phyloP scores from a whole-genome alignment of 139 green algal genomes.

The Chlorokybus atmophyticus region DNA sequence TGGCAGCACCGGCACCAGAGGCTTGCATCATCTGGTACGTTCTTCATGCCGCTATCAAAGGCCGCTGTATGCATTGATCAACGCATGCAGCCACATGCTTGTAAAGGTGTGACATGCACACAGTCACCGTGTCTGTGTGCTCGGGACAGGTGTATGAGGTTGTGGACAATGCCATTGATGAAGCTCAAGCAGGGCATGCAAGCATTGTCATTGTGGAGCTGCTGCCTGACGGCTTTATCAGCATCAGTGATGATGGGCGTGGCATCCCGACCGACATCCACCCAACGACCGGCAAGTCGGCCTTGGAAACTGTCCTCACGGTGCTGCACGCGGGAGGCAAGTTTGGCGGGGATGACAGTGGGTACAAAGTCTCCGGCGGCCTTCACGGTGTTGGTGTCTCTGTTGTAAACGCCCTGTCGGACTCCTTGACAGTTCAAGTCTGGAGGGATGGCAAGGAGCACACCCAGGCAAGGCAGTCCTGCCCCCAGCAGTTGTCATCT shows the following conservation, averaged over 20 bases:
- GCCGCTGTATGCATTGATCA: too few relatives aligned
- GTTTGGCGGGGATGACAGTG: constrained; percentile 69
- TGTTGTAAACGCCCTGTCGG: constrained; percentile 89
- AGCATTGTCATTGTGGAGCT: constrained; percentile 47
- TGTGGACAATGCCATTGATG: constrained; percentile 87
- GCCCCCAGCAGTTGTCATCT: too few relatives aligned
- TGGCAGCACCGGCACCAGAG: constrained; percentile 72
- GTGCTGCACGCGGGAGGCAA: constrained; percentile 93
- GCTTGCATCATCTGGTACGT: constrained; percentile 79
- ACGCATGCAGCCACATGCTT: too few relatives aligned
- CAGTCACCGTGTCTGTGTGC: constrained; percentile 1
- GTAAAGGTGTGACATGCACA: not conserved
- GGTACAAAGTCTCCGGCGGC: constrained; percentile 76
- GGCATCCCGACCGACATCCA: constrained; percentile 84
- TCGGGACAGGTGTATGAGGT: constrained; percentile 74
- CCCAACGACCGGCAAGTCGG: constrained; percentile 65
- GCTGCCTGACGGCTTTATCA: constrained; percentile 46
- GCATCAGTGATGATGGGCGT: constrained; percentile 65
- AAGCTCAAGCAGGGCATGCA: constrained; percentile 63
- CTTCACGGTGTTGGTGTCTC: constrained; percentile 92
- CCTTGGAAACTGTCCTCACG: constrained; percentile 56
- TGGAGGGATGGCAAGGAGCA: too few relatives aligned
- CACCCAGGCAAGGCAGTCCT: too few relatives aligned
- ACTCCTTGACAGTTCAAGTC: too few relatives aligned
- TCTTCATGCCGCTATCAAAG: too few relatives aligned